These are phyloP conservation scores for Symbiotaphrina buchneri DNA, from an alignment of 495 filamentous ascomycete species.

Conservation along the genomic window DNA sequence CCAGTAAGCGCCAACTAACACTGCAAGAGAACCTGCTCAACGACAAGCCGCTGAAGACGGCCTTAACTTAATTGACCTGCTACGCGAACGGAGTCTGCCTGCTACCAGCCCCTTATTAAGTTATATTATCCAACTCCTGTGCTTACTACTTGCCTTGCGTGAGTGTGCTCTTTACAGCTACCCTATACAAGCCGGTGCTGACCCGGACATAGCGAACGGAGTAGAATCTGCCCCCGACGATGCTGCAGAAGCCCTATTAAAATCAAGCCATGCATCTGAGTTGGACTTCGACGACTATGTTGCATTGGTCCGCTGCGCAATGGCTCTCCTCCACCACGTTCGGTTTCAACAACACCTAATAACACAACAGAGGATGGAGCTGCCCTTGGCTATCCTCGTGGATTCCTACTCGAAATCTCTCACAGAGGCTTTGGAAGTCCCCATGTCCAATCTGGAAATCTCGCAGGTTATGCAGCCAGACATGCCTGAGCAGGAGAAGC, in stretches of 20 bases:
- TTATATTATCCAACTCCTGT: constrained; percentile 3
- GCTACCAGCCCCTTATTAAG: background rate
- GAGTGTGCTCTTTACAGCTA: constrained; percentile 5
- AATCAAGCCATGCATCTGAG: background rate
- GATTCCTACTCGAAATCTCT: constrained; percentile 13
- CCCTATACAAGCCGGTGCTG: constrained; percentile 6
- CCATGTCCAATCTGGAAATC: constrained; percentile 2
- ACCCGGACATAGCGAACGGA: constrained; percentile 5
- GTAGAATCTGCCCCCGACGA: constrained; percentile 9
- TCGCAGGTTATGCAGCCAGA: background rate
- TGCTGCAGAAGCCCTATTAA: constrained; percentile 5
- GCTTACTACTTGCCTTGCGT: constrained; percentile 2
- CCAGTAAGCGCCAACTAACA: constrained; percentile 1
- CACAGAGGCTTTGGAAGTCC: background rate
- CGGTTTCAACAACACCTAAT: constrained; percentile 10
- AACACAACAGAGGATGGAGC: constrained; percentile 9
- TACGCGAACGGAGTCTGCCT: background rate
- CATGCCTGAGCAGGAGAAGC: constrained; percentile 13
- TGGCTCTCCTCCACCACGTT: constrained; percentile 8
- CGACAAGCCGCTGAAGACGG: constrained; percentile 2
- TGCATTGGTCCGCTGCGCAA: constrained; percentile 5
- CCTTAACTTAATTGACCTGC: constrained; percentile 1
- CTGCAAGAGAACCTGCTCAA: constrained; percentile 5
- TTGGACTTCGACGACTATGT: constrained; percentile 4
- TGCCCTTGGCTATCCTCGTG: constrained; percentile 9